Percentiles rank a stretch among this genome's conserved stretches.
phyloP scores from a whole-genome alignment of 441 rosid species.

The Croton laevigatus region DNA sequence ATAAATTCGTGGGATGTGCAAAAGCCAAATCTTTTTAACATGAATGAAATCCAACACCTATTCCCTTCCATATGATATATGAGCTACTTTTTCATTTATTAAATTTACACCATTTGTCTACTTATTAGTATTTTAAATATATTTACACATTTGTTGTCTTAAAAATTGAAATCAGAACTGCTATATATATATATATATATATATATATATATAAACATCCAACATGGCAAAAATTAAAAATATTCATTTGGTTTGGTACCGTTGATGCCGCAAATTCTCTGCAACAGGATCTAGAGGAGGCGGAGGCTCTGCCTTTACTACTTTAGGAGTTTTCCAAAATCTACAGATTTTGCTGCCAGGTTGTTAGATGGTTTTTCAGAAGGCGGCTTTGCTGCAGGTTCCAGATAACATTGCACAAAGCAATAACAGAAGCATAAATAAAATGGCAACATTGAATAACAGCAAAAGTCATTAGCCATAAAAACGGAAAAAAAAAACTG shows the following conservation, averaged over 20 bases:
- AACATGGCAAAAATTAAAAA: no score
- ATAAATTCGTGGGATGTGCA: not conserved
- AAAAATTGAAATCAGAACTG: no score
- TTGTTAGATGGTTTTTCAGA: constrained; percentile 48
- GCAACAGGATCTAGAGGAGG: constrained; percentile 70
- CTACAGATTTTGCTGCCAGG: constrained; percentile 40
- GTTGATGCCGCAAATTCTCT: constrained; percentile 79
- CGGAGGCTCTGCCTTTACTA: constrained; percentile 38
- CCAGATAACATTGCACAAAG: constrained; percentile 32
- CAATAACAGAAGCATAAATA: not conserved
- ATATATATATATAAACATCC: no score
- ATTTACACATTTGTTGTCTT: no score
- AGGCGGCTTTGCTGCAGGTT: constrained; percentile 41
- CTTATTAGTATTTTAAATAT: no score
- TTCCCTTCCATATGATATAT: not conserved
- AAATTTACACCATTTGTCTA: no score
- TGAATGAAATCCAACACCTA: not conserved
- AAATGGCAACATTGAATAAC: not conserved
- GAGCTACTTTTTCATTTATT: not conserved
- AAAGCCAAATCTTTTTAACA: not conserved
- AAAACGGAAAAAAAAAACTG: not conserved
- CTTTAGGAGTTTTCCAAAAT: constrained; percentile 43
- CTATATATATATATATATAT: no score
- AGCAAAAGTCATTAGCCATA: not conserved
- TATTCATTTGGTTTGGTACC: constrained; percentile 43